phyloP scores from a whole-genome alignment of 345 rosid species.

The Ceriops decandra region DNA sequence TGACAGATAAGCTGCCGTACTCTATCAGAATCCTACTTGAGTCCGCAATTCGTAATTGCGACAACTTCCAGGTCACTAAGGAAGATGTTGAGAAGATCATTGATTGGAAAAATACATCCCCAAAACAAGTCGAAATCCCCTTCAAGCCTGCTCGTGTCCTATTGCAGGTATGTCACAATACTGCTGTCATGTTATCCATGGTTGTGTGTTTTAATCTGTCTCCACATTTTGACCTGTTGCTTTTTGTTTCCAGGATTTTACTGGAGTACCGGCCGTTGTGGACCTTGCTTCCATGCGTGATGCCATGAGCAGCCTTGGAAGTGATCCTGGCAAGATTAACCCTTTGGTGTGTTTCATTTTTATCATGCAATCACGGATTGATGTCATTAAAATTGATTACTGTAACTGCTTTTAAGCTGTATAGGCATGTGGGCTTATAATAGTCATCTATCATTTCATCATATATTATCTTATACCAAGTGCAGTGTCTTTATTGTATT shows the following conservation, averaged over 20 bases:
- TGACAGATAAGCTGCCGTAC: slow-evolving; percentile 79
- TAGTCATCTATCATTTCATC: no score
- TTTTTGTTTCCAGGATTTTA: slow-evolving; percentile 67
- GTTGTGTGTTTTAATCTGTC: slow-evolving; percentile 12
- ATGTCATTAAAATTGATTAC: background rate
- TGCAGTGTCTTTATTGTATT: no score
- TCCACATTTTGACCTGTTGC: background rate
- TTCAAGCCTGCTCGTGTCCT: slow-evolving; percentile 98
- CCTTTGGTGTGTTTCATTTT: slow-evolving; percentile 50
- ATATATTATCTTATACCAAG: no score
- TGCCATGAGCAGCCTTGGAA: slow-evolving; percentile 86
- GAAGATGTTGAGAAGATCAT: slow-evolving; percentile 92
- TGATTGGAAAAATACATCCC: slow-evolving; percentile 86
- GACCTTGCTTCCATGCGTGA: slow-evolving; percentile 99
- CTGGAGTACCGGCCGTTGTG: slow-evolving; percentile 98
- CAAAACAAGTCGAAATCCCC: slow-evolving; percentile 94
- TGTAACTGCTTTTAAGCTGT: background rate
- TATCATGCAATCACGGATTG: background rate
- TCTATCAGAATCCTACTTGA: slow-evolving; percentile 92
- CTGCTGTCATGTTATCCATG: background rate
- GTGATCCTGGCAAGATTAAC: slow-evolving; percentile 87
- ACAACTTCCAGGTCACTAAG: slow-evolving; percentile 90
- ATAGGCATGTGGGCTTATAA: background rate
- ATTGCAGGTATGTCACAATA: slow-evolving; percentile 54
- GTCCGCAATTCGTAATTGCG: slow-evolving; percentile 93